Percentiles rank a stretch among this genome's conserved stretches.
Evolutionary conservation across 495 filamentous ascomycete genomes (phyloP).

Genomic region (Aspergillus ostianus): DNA sequence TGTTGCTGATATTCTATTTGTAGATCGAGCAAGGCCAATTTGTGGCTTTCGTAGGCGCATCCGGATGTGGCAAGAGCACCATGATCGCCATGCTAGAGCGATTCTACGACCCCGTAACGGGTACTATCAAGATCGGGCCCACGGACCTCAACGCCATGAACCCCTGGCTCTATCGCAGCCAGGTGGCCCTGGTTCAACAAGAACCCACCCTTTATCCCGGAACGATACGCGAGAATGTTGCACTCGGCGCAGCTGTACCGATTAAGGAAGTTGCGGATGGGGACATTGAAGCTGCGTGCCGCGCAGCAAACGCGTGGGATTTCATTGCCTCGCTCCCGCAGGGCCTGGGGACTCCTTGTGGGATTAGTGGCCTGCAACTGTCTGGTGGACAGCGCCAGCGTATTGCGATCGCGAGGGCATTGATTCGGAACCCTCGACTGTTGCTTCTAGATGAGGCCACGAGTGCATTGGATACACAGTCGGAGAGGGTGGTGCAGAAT

Average conservation of each 20-base stretch:
- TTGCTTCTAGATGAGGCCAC: constrained; percentile 58
- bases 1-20: constrained; percentile 47
- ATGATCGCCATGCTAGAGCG: constrained; percentile 56
- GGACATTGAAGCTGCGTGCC: too few relatives aligned
- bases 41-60: constrained; percentile 61
- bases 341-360: constrained; percentile 55
- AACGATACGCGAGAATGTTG: constrained; percentile 65
- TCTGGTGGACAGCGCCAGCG: constrained; percentile 70
- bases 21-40: constrained; percentile 49
- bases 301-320: constrained; percentile 44
- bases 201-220: constrained; percentile 58
- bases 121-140: background rate
- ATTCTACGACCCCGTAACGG: constrained; percentile 42
- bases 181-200: constrained; percentile 15
- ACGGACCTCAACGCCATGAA: too few relatives aligned
- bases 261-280: background rate
- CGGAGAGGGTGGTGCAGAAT: constrained; percentile 69
- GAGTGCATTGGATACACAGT: constrained; percentile 53
- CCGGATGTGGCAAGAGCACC: constrained; percentile 67
- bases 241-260: constrained; percentile 34
- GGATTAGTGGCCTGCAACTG: constrained; percentile 56
- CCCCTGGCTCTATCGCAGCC: background rate
- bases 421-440: constrained; percentile 53
- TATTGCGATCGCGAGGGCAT: constrained; percentile 60
- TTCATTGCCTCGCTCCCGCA: constrained; percentile 50